These are phyloP conservation scores for Aspergillus ochraceoroseus DNA, from an alignment of 2,329 filamentous ascomycete species.

Conservation along the genomic window DNA sequence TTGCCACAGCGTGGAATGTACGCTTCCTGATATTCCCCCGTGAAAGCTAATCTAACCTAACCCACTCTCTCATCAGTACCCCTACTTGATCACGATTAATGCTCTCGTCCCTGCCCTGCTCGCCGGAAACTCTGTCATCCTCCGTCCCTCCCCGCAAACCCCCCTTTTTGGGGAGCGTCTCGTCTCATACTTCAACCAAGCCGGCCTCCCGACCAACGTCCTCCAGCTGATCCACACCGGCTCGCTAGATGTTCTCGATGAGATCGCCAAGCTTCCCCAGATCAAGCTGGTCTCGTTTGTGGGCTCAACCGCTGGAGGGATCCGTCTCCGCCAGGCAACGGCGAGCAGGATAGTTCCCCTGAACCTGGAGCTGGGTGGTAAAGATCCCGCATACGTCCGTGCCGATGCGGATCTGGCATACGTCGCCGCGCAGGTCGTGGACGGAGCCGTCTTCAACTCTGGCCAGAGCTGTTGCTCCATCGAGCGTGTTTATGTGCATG, in stretches of 20 bases:
- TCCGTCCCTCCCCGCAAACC: slow-evolving; percentile 89
- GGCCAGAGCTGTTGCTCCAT: slow-evolving; percentile 91
- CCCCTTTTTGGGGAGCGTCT: slow-evolving; percentile 81
- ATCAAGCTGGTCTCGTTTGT: slow-evolving; percentile 83
- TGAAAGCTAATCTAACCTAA: not conserved
- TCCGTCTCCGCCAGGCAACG: slow-evolving; percentile 75
- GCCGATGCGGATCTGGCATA: slow-evolving; percentile 77
- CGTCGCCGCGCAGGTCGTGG: slow-evolving; percentile 86
- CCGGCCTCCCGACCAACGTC: slow-evolving; percentile 73
- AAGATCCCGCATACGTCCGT: slow-evolving; percentile 84
- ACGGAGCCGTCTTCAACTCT: slow-evolving; percentile 87
- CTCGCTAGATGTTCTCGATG: slow-evolving; percentile 67
- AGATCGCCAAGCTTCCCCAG: slow-evolving; percentile 67
- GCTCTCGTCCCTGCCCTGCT: slow-evolving; percentile 83
- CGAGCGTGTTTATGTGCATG: slow-evolving; percentile 82
- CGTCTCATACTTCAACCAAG: slow-evolving; percentile 66
- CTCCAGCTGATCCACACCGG: slow-evolving; percentile 86
- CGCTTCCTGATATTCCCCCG: slow-evolving; percentile 37
- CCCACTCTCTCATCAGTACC: too few relatives aligned
- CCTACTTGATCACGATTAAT: slow-evolving; percentile 85
- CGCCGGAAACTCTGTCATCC: slow-evolving; percentile 78
- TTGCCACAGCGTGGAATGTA: slow-evolving; percentile 92
- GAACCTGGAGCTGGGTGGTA: slow-evolving; percentile 83
- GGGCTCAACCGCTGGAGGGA: slow-evolving; percentile 76
- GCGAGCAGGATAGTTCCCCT: slow-evolving; percentile 76